Conservation (phyloP, 2,329 filamentous ascomycete species). For the Botryotinia globosa region DNA sequence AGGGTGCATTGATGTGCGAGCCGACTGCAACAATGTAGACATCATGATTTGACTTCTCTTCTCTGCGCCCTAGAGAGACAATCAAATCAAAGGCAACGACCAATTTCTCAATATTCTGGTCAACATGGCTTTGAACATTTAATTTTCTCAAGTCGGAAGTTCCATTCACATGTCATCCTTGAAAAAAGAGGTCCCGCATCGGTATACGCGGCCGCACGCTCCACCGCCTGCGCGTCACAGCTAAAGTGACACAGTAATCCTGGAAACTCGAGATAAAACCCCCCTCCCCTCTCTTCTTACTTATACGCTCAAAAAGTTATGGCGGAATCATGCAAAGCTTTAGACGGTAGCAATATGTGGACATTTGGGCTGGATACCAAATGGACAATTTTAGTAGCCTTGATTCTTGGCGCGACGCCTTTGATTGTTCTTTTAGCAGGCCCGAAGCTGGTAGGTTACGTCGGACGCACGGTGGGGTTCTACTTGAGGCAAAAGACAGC, state of each 20-base stretch:
- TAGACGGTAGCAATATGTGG: slow-evolving; percentile 33
- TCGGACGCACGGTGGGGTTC: slow-evolving; percentile 52
- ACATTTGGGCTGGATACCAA: slow-evolving; percentile 38
- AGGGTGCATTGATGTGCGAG: not conserved
- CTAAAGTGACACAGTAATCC: slow-evolving; percentile 22
- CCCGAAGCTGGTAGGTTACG: slow-evolving; percentile 32
- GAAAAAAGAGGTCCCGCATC: slow-evolving; percentile 5
- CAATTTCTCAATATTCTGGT: not conserved
- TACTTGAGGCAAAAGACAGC: slow-evolving; percentile 62
- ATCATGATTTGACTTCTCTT: not conserved
- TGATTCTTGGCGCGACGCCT: slow-evolving; percentile 38
- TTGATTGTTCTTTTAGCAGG: slow-evolving; percentile 33
- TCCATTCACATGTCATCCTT: slow-evolving; percentile 16
- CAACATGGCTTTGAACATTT: not conserved
- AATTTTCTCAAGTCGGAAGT: slow-evolving; percentile 4
- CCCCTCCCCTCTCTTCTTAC: slow-evolving; percentile 2
- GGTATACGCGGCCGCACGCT: slow-evolving; percentile 16
- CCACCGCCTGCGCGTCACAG: slow-evolving; percentile 16
- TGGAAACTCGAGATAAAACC: slow-evolving; percentile 11
- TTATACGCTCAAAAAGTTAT: slow-evolving; percentile 23
- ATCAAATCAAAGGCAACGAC: not conserved
- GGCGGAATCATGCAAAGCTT: slow-evolving; percentile 37
- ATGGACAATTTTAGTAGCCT: slow-evolving; percentile 33
- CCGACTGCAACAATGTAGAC: slow-evolving; percentile 13
- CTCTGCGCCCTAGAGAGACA: not conserved